Evolutionary conservation across 2,329 filamentous ascomycete species (phyloP).

Genomic region (Cordyceps sp.): DNA sequence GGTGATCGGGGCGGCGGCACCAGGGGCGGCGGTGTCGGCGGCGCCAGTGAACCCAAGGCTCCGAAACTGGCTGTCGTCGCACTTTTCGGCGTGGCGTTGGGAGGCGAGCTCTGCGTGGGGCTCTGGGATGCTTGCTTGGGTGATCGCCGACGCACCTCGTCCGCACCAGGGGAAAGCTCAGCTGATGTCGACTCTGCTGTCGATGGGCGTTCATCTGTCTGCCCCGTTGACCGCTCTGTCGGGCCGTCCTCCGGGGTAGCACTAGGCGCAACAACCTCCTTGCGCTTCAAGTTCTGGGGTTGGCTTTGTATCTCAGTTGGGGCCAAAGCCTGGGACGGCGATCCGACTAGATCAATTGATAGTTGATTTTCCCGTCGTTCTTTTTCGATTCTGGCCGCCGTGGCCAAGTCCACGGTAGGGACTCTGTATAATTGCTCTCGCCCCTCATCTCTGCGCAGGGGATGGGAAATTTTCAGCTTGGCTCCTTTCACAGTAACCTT

Average conservation of each 20-base stretch:
- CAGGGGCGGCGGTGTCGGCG: not conserved
- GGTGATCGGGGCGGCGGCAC: not conserved
- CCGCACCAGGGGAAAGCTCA: conserved; percentile 32
- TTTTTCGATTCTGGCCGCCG: conserved; percentile 28
- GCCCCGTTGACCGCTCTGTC: conserved; percentile 1
- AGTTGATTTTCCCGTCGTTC: conserved; percentile 20
- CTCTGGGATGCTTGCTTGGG: conserved; percentile 19
- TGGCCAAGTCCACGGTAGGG: conserved; percentile 30
- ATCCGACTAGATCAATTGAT: conserved; percentile 4
- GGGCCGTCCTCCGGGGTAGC: not conserved
- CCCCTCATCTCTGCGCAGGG: conserved; percentile 18
- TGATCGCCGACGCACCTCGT: conserved; percentile 34
- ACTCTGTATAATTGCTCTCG: conserved; percentile 20
- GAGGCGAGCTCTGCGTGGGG: not conserved
- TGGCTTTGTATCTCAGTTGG: conserved; percentile 16
- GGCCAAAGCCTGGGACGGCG: conserved; percentile 14
- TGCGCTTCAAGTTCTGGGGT: conserved; percentile 19
- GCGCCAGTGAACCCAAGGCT: not conserved
- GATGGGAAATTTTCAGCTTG: conserved; percentile 31
- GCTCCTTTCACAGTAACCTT: conserved; percentile 13
- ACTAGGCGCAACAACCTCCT: conserved; percentile 13
- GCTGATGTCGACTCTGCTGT: conserved; percentile 16
- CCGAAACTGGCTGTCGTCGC: too few relatives aligned
- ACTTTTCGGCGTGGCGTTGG: not conserved
- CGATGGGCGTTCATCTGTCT: conserved; percentile 1